Percentiles rank a stretch among this genome's conserved stretches.
Conservation (phyloP, 441 rosid genomes). For the Eutrema salsugineum region DNA sequence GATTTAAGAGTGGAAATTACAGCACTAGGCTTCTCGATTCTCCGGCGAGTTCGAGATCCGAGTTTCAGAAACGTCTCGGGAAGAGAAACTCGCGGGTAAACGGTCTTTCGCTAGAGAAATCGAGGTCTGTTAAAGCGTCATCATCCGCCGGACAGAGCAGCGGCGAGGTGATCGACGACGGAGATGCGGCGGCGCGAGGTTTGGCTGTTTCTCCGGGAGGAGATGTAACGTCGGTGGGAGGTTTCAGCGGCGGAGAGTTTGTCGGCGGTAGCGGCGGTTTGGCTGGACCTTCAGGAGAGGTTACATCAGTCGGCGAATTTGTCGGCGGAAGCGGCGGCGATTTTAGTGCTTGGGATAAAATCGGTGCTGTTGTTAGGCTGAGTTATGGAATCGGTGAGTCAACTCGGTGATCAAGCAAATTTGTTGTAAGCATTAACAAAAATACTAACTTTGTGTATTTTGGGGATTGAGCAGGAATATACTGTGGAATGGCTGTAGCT, state of each 20-base stretch:
- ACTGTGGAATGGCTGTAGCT: slow-evolving; percentile 83
- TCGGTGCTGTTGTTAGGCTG: slow-evolving; percentile 77
- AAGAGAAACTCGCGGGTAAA: slow-evolving; percentile 1
- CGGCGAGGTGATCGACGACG: slow-evolving; percentile 48
- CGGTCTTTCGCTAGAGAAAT: slow-evolving; percentile 19
- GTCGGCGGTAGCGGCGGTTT: slow-evolving; percentile 45
- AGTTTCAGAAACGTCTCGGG: slow-evolving; percentile 18
- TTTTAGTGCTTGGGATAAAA: slow-evolving; percentile 79
- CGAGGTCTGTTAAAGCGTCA: slow-evolving; percentile 40
- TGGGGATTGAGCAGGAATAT: slow-evolving; percentile 50
- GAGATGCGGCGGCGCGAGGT: slow-evolving; percentile 28
- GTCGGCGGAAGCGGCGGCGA: slow-evolving; percentile 55
- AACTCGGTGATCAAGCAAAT: not conserved
- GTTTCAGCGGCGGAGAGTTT: slow-evolving; percentile 36
- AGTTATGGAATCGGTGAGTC: slow-evolving; percentile 87
- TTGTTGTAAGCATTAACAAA: not conserved
- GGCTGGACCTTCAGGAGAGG: slow-evolving; percentile 52
- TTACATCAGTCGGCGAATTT: slow-evolving; percentile 52
- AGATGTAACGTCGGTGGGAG: slow-evolving; percentile 29
- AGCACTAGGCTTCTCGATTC: slow-evolving; percentile 21
- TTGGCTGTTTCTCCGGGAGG: slow-evolving; percentile 21
- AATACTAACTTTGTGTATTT: no score
- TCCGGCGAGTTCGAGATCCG: slow-evolving; percentile 29
- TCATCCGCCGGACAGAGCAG: slow-evolving; percentile 31
- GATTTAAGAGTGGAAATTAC: not conserved